phyloP scores from a whole-genome alignment of 2,329 filamentous ascomycete genomes.

The Colletotrichum somersetense region DNA sequence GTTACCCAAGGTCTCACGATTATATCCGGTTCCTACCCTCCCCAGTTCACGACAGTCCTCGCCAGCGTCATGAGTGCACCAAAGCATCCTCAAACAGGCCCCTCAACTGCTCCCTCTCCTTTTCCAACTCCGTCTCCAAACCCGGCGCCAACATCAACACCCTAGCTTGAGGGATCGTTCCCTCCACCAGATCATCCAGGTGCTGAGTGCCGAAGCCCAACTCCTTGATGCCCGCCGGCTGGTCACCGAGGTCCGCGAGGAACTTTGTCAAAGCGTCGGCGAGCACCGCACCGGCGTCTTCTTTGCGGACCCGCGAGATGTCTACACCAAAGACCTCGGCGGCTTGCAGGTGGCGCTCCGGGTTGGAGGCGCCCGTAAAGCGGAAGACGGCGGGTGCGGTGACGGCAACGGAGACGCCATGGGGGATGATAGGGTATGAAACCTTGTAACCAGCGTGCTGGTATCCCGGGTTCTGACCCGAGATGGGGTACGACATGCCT shows the following conservation, averaged over 20 bases:
- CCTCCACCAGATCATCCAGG: slow-evolving; percentile 88
- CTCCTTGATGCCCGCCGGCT: slow-evolving; percentile 86
- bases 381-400: slow-evolving; percentile 93
- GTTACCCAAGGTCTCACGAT: background rate
- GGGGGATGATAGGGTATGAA: slow-evolving; percentile 84
- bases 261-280: slow-evolving; percentile 87
- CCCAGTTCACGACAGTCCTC: background rate
- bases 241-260: slow-evolving; percentile 85
- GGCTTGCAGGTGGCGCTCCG: slow-evolving; percentile 88
- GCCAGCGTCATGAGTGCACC: slow-evolving; percentile 47
- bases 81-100: slow-evolving; percentile 74
- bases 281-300: slow-evolving; percentile 90
- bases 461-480: slow-evolving; percentile 82
- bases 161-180: slow-evolving; percentile 90
- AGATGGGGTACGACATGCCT: slow-evolving; percentile 98
- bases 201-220: slow-evolving; percentile 83
- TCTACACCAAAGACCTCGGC: slow-evolving; percentile 94
- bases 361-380: slow-evolving; percentile 92
- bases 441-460: slow-evolving; percentile 54
- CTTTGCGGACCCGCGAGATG: slow-evolving; percentile 85
- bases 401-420: slow-evolving; percentile 95
- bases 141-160: slow-evolving; percentile 93
- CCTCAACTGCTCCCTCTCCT: slow-evolving; percentile 79
- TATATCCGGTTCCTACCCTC: background rate
- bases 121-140: slow-evolving; percentile 75